Base-by-base conservation (phyloP, 345 rosid genomes). In the Sisymbrium irio region DNA sequence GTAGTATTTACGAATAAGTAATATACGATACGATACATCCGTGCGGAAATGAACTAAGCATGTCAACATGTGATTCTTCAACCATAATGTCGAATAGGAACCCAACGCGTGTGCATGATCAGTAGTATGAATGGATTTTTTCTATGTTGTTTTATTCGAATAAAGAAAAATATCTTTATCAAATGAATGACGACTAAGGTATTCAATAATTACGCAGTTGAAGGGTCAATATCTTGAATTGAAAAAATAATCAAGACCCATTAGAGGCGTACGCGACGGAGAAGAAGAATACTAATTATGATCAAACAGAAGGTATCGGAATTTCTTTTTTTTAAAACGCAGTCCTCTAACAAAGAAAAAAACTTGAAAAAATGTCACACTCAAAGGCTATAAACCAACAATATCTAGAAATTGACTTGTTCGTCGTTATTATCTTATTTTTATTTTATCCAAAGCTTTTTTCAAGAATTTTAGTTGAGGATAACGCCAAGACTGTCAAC, bases 401-500 rank as follows among this genome's bases (percentile, higher is more conserved):
- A 62, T 61, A 14, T 37, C 60, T 27, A 53, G 49, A 27, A 6
- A 69, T 17, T 40, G 78, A 75, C 63, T 53, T 53, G 42, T 61
- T 69, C 65, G 65, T 76, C 58, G 47, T 41, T 41, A 74, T 9
- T 49, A 37, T 42, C 37, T 30, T 50, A 22, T 28, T 20, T 17
- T 60, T 40, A 61, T 19, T 32, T 35, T 54, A 54, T 76, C 70
- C 63, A 8, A n/a, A 59, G 7, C 5, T 20, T 40, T 40, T 50
- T 69, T 25, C 32, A 53, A 69, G 19, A 33, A 42, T 44, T 35
- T 62, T 69, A 22, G 74, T 60, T 67, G 70, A 66, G 57, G 60
- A 67, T 41, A 67, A 61, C 15, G 64, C 74, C 74, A 67, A 73
- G 65, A 66, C 53, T 72, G 78, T 45, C 74, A 78, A 73, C 73